Evolutionary conservation across 148 eudicot genomes (phyloP).

Genomic region (Spergularia bocconei): DNA sequence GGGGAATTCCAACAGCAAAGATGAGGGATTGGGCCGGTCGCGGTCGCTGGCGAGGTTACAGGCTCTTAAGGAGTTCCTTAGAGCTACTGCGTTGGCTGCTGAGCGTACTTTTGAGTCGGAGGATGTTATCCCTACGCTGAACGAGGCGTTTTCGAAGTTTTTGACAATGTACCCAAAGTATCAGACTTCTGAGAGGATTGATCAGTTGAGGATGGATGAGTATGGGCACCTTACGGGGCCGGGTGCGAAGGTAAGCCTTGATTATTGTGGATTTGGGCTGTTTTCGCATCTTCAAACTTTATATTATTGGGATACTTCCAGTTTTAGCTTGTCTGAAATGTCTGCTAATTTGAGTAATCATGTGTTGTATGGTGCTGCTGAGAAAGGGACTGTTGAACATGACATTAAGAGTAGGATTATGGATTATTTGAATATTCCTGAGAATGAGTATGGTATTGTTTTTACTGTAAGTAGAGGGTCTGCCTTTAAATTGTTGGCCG

Average conservation of each 20-base stretch:
- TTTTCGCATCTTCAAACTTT: conserved; percentile 84
- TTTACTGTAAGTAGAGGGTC: conserved; percentile 96
- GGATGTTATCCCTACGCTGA: conserved; percentile 64
- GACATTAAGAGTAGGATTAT: conserved; percentile 80
- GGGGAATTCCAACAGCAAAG: conserved; percentile 40
- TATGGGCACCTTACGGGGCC: conserved; percentile 63
- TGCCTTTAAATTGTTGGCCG: conserved; percentile 88
- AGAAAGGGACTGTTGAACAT: conserved; percentile 79
- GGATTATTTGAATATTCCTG: conserved; percentile 94
- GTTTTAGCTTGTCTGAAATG: conserved; percentile 89
- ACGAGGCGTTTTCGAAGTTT: conserved; percentile 74
- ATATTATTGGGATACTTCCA: conserved; percentile 79
- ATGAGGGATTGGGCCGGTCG: conserved; percentile 70
- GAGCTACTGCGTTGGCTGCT: conserved; percentile 90
- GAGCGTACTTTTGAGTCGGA: conserved; percentile 58
- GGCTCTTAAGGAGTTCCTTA: conserved; percentile 77
- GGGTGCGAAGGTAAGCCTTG: conserved; percentile 82
- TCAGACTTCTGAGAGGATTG: conserved; percentile 72
- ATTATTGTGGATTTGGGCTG: conserved; percentile 96
- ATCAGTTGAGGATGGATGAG: conserved; percentile 81
- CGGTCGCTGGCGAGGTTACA: conserved; percentile 73
- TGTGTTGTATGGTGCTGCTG: conserved; percentile 93
- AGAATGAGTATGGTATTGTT: conserved; percentile 91
- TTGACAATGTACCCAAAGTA: conserved; percentile 84
- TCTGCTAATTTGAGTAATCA: conserved; percentile 90